Conservation (phyloP, 257 asterid species). For the Nicotiana paniculata region DNA sequence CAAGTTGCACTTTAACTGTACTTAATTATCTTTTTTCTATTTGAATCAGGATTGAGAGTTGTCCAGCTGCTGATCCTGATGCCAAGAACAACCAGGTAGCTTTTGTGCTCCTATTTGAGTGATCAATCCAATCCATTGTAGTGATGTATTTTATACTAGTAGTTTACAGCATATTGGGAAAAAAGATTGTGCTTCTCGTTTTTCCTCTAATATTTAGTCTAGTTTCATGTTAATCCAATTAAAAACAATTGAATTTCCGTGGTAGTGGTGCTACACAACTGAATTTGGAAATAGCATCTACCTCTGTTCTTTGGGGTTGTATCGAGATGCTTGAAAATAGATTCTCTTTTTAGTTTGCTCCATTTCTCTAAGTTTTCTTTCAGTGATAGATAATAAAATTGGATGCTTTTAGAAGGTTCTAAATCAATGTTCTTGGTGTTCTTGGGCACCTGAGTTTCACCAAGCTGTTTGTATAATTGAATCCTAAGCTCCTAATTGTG, state of each 20-base stretch:
- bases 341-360: not conserved
- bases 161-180: not conserved
- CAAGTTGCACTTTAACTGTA: not conserved
- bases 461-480: no score
- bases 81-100: constrained; percentile 31
- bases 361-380: not conserved
- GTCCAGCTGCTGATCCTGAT: constrained; percentile 15
- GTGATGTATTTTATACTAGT: not conserved
- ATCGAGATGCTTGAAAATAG: not conserved
- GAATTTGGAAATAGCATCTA: not conserved
- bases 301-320: not conserved
- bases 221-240: not conserved
- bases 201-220: not conserved
- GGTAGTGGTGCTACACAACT: not conserved
- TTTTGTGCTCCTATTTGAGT: not conserved
- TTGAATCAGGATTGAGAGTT: constrained; percentile 28
- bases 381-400: not conserved
- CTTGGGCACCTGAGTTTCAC: no score
- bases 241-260: not conserved
- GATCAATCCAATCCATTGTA: not conserved
- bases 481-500: no score
- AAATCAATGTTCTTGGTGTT: no score
- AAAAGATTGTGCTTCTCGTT: not conserved
- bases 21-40: not conserved
- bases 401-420: no score